These are phyloP conservation scores for Smittium culicis DNA, from an alignment of 371 early-diverging fungal species.

Conservation along the genomic window DNA sequence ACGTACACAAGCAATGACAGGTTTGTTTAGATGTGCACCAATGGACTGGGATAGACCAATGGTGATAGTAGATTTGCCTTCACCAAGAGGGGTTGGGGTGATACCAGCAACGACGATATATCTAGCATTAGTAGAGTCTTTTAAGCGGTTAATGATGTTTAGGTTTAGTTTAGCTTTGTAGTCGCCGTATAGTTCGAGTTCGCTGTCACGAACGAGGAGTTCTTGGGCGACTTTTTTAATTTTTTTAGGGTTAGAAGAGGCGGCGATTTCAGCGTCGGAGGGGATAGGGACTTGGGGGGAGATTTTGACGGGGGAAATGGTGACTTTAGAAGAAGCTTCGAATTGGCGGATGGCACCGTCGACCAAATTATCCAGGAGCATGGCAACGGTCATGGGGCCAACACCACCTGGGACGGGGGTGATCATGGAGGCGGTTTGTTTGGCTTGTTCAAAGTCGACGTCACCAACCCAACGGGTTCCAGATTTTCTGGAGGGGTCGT, in stretches of 20 bases:
- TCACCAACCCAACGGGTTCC: conserved; percentile 86
- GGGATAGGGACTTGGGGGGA: conserved; percentile 63
- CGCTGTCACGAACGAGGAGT: conserved; percentile 33
- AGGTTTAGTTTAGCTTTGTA: conserved; percentile 81
- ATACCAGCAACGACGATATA: conserved; percentile 96
- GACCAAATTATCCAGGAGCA: conserved; percentile 76
- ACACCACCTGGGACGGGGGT: conserved; percentile 95
- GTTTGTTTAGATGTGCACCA: conserved; percentile 75
- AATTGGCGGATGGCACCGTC: conserved; percentile 57
- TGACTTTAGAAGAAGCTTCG: conserved; percentile 31
- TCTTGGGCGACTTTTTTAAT: conserved; percentile 68
- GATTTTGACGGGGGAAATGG: conserved; percentile 48
- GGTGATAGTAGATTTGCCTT: conserved; percentile 94
- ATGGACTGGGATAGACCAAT: conserved; percentile 89
- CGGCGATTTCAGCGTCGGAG: conserved; percentile 85
- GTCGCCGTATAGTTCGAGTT: conserved; percentile 76
- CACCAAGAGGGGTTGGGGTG: conserved; percentile 94
- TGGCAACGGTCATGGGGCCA: conserved; percentile 94
- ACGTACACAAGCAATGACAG: conserved; percentile 87
- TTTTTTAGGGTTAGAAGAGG: conserved; percentile 68
- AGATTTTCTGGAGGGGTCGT: conserved; percentile 67
- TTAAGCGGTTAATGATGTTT: conserved; percentile 63
- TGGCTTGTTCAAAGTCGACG: conserved; percentile 63
- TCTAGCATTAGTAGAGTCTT: conserved; percentile 62
- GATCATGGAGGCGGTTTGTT: conserved; percentile 52